Base-by-base conservation (phyloP, 148 eudicot species). In the Rhododendron griersonianum region DNA sequence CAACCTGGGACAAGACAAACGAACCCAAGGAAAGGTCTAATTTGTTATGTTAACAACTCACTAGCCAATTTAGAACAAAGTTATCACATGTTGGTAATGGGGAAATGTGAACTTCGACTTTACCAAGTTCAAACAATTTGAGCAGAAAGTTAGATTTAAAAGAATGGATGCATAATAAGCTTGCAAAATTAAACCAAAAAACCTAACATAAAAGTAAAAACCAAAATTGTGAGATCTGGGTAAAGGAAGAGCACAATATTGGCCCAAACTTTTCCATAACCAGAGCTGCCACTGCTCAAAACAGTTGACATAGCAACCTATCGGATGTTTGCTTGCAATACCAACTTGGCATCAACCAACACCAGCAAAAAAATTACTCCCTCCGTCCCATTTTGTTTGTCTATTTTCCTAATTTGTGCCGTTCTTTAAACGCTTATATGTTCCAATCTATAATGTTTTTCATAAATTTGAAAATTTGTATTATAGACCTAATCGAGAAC, bases 1-100 rank as follows among this genome's bases (percentile, higher is more conserved):
- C 98, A 74, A 95, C 98, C 99, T 95, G 90, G 50, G 44, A 81
- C 39, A n/a, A 53, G 16, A 37, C 10, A 76, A 83, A 45, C 30
- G 39, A 30, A 51, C 39, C n/a, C 23, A 85, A 79, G 2, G 4
- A n/a, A 8, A 41, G 1, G 2, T 25, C 18, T 21, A 83, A 37
- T 45, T 21, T 28, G 30, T 78, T 83, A 18, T 28, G 30, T 78
- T 83, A 18, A 41, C 4, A 67, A 69, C 33, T 44, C 45, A 9
- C 25, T 9, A 35, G 25, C 39, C 57, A 81, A 21, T 55, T 55
- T 53, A 21, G 45, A 55, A 81, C 41, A 28, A 15, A 8, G 37
- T 51, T 81, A 7, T 5, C 39, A 51, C 63, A 16, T 51, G 8
- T 81, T 28, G 67, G 44, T 30, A 13, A 30, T 53, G 35, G 69